Evolutionary conservation across 345 rosid species (phyloP).

Genomic region (Lumnitzera racemosa): DNA sequence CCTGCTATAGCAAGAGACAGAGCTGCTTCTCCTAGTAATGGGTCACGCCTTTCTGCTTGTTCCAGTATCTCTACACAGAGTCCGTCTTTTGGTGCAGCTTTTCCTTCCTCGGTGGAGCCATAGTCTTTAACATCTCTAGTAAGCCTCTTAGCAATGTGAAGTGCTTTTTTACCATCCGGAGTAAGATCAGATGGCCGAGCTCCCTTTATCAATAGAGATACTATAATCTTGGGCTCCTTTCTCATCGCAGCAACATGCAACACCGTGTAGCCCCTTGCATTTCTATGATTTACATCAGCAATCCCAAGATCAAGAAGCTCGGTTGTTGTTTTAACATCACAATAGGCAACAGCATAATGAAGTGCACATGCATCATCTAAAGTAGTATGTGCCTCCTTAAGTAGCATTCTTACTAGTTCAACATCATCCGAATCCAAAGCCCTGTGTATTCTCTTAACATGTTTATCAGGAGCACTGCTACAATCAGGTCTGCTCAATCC

Average conservation of each 20-base stretch:
- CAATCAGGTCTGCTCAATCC: constrained; percentile 28
- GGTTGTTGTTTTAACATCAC: constrained; percentile 61
- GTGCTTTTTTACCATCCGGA: constrained; percentile 65
- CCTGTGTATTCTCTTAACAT: constrained; percentile 51
- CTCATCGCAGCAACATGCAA: constrained; percentile 77
- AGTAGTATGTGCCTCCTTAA: constrained; percentile 56
- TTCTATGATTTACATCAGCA: constrained; percentile 59
- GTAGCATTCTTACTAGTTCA: constrained; percentile 70
- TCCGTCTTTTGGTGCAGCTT: constrained; percentile 45
- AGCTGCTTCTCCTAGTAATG: constrained; percentile 51
- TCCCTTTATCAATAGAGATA: constrained; percentile 67
- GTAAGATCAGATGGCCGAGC: constrained; percentile 63
- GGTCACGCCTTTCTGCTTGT: constrained; percentile 58
- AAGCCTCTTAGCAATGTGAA: constrained; percentile 56
- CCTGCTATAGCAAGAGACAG: constrained; percentile 65
- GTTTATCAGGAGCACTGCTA: constrained; percentile 35
- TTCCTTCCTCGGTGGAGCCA: constrained; percentile 46
- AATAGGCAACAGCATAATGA: constrained; percentile 75
- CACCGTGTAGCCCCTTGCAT: constrained; percentile 62
- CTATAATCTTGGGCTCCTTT: constrained; percentile 73
- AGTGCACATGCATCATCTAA: constrained; percentile 69
- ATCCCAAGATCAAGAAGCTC: constrained; percentile 73
- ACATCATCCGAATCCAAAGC: constrained; percentile 88
- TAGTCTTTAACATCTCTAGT: constrained; percentile 52
- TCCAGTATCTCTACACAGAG: constrained; percentile 78